Percentiles rank a stretch among this genome's conserved stretches.
Conservation (phyloP, 345 rosid genomes). For the Eucalyptus sp. region DNA sequence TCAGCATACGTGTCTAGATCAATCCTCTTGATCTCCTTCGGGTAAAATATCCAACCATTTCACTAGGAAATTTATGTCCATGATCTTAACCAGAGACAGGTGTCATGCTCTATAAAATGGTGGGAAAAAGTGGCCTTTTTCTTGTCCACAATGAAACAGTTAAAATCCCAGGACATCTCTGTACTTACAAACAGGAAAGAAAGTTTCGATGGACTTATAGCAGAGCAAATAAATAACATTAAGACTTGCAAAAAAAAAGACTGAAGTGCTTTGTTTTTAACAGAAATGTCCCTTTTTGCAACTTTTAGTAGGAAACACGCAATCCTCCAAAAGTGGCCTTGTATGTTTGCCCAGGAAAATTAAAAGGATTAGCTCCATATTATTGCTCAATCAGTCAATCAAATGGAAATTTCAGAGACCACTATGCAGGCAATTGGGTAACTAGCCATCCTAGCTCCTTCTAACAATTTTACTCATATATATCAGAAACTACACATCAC, state of each 20-base stretch:
- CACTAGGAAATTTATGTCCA: accelerated
- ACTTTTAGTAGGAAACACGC: accelerated
- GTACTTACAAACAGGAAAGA: accelerated
- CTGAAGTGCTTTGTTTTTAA: not conserved
- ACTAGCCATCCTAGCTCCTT: not conserved
- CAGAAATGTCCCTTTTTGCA: not conserved
- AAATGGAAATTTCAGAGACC: not conserved
- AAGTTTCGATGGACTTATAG: accelerated
- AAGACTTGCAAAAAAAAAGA: not conserved
- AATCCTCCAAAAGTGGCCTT: not conserved
- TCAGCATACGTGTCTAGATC: not conserved
- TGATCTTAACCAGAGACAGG: not conserved
- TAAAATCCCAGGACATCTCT: no score
- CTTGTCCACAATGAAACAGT: no score
- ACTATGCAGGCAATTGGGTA: not conserved
- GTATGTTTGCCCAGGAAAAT: not conserved
- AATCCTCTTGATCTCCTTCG: accelerated
- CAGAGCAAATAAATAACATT: not conserved
- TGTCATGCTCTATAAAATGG: not conserved
- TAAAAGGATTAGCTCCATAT: not conserved
- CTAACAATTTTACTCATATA: not conserved
- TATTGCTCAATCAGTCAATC: not conserved
- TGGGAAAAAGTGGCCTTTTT: no score
- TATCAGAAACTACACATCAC: not conserved
- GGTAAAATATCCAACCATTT: accelerated